Conservation (phyloP, 805 yeast genomes). For the Candida adriatica region DNA sequence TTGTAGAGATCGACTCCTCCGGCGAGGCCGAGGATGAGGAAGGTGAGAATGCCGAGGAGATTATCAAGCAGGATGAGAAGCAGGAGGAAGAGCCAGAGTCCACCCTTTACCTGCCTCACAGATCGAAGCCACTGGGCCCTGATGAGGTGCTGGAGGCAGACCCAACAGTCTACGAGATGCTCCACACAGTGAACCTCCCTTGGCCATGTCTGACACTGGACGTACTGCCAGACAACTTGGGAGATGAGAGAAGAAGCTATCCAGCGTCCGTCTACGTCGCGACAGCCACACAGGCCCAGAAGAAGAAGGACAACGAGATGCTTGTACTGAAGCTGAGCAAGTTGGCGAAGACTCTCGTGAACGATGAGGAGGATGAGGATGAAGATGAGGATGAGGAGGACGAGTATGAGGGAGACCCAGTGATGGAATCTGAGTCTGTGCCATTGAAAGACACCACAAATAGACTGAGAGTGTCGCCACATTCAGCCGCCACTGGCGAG, state of each 20-base stretch:
- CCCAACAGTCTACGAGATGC: constrained; percentile 92
- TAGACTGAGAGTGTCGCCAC: constrained; percentile 79
- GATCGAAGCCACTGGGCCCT: constrained; percentile 85
- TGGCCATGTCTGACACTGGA: constrained; percentile 97
- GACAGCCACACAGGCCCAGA: constrained; percentile 91
- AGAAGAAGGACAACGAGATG: constrained; percentile 82
- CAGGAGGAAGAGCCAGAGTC: constrained; percentile 34
- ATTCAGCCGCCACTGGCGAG: constrained; percentile 66
- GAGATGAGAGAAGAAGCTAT: constrained; percentile 80
- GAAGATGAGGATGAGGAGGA: constrained; percentile 70
- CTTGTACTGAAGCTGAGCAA: constrained; percentile 78
- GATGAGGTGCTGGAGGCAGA: constrained; percentile 96
- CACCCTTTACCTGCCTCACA: constrained; percentile 75
- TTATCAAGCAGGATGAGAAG: constrained; percentile 31
- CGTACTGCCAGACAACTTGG: constrained; percentile 77
- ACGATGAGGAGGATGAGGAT: constrained; percentile 71
- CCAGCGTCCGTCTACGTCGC: constrained; percentile 84
- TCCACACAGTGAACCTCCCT: constrained; percentile 86
- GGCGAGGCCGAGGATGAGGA: constrained; percentile 29
- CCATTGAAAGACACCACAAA: constrained; percentile 81
- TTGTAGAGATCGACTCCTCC: constrained; percentile 66
- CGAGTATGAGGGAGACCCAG: constrained; percentile 70
- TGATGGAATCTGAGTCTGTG: constrained; percentile 78
- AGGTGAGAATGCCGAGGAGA: constrained; percentile 30
- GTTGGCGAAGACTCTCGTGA: constrained; percentile 78